Percentiles rank a stretch among this genome's conserved stretches.
Conservation (phyloP, 495 filamentous ascomycete species). For the Penicilliopsis zonata region DNA sequence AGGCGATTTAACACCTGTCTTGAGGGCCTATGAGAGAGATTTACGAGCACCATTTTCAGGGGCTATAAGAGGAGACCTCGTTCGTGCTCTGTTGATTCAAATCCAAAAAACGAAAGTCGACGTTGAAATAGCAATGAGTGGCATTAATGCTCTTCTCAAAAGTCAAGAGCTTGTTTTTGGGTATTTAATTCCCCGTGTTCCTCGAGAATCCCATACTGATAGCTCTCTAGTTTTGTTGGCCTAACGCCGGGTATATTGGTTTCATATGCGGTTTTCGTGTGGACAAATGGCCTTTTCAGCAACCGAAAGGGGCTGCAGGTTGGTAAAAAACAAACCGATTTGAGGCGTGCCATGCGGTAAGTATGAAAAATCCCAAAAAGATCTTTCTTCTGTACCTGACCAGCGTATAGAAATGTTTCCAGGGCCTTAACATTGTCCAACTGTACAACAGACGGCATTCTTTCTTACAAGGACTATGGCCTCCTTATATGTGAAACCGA, state of each 20-base stretch:
- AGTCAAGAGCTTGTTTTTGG: slow-evolving; percentile 96
- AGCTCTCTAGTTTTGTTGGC: slow-evolving; percentile 56
- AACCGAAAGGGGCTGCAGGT: slow-evolving; percentile 51
- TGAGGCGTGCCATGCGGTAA: slow-evolving; percentile 61
- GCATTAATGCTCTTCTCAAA: slow-evolving; percentile 84
- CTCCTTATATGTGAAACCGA: slow-evolving; percentile 82
- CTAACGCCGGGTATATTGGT: slow-evolving; percentile 84
- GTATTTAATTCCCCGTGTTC: slow-evolving; percentile 13
- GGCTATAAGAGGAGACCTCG: slow-evolving; percentile 70
- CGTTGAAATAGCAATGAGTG: slow-evolving; percentile 87
- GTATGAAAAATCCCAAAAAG: slow-evolving; percentile 1
- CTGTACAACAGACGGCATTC: slow-evolving; percentile 48
- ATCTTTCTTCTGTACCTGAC: slow-evolving; percentile 3
- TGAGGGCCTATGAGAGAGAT: slow-evolving; percentile 84
- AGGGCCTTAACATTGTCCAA: slow-evolving; percentile 60
- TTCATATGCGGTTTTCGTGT: slow-evolving; percentile 60
- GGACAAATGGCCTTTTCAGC: slow-evolving; percentile 54
- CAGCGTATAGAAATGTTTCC: slow-evolving; percentile 52
- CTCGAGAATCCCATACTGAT: slow-evolving; percentile 9
- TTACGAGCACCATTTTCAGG: slow-evolving; percentile 67
- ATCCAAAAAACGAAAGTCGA: slow-evolving; percentile 99
- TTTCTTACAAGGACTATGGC: slow-evolving; percentile 84
- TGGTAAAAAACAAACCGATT: slow-evolving; percentile 47
- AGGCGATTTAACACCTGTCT: slow-evolving; percentile 83
- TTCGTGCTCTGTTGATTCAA: slow-evolving; percentile 86